These are phyloP conservation scores for Coffea canephora DNA, from an alignment of 257 asterid species.

Conservation along the genomic window DNA sequence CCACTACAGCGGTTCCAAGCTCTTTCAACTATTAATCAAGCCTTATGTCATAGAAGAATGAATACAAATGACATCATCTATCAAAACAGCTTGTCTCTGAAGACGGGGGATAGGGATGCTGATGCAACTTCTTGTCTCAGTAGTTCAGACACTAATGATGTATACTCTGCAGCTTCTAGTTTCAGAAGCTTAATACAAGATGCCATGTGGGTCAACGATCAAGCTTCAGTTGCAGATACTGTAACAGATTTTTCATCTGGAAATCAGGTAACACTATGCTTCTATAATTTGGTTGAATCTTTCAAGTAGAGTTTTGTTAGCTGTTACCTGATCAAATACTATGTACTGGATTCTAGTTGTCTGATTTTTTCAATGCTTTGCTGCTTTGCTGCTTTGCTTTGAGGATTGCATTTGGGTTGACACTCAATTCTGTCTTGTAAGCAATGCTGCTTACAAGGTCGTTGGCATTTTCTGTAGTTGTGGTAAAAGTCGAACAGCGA, in stretches of 20 bases:
- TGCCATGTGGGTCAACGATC: slow-evolving; percentile 21
- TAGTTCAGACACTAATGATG: slow-evolving; percentile 23
- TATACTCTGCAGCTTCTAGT: slow-evolving; percentile 31
- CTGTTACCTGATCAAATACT: neutral
- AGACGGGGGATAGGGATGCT: slow-evolving; percentile 26
- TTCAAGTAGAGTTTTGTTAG: neutral
- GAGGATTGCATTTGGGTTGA: neutral
- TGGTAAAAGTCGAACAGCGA: neutral
- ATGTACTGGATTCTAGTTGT: neutral
- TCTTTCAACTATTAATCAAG: slow-evolving; percentile 56
- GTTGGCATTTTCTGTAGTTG: neutral
- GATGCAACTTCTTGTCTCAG: slow-evolving; percentile 16
- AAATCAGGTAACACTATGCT: slow-evolving; percentile 47
- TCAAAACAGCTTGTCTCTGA: slow-evolving; percentile 19
- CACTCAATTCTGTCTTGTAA: neutral
- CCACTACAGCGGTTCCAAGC: slow-evolving; percentile 69
- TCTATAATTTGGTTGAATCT: slow-evolving; percentile 2
- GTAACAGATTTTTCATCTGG: slow-evolving; percentile 28
- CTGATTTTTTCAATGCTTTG: neutral
- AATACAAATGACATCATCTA: slow-evolving; percentile 32
- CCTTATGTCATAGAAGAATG: slow-evolving; percentile 45
- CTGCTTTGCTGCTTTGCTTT: neutral
- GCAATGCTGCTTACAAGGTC: neutral
- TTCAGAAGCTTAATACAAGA: slow-evolving; percentile 40
- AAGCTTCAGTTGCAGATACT: slow-evolving; percentile 38